Base-by-base conservation (phyloP, 441 rosid genomes). In the Populus tomentosa region DNA sequence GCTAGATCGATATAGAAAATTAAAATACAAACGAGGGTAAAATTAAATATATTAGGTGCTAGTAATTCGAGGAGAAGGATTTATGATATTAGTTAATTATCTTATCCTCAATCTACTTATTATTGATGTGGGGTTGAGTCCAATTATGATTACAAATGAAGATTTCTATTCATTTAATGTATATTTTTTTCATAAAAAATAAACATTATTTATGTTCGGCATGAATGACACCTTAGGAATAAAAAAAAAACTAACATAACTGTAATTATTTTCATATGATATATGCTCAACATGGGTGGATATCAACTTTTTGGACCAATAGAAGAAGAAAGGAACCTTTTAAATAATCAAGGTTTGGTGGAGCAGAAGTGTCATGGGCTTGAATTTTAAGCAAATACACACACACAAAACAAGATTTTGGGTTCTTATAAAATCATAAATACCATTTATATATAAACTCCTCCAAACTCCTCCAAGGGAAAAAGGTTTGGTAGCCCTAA, bases 231-330 rank as follows among this genome's bases (percentile, higher is more conserved):
- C 83, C 78, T 72, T 80, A 75, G 74, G 67, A 77, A 68, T 71
- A 73, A 74, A 72, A 53, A 53, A 72, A 26, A 23, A 63, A 5
- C 67, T 36, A 50, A 21, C 6, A 67, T 71, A 67, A 80, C 50
- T 73, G 32, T 70, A 74, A 77, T 75, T 38, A 36, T 73, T 74
- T 79, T 53, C 53, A 76, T 40, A 77, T 76, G 53, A 42, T 72
- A 70, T 67, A 67, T 36, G 28, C 28, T 74, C 71, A 62, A 28
- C 56, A 77, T 75, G 38, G 76, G 23, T 74, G 64, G 72, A 71
- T 72, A 85, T 86, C 80, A 78, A 76, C 83, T 80, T 71, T 76
- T 75, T 71, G 56, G 75, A 70, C 86, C 88, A 78, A 82, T 82
- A 24, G 67, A 42, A 70, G 67, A 75, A 68, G 33, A 75, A 72